Percentiles rank a stretch among this genome's conserved stretches.
Conservation (phyloP, 805 yeast species). For the Starmerella floris region DNA sequence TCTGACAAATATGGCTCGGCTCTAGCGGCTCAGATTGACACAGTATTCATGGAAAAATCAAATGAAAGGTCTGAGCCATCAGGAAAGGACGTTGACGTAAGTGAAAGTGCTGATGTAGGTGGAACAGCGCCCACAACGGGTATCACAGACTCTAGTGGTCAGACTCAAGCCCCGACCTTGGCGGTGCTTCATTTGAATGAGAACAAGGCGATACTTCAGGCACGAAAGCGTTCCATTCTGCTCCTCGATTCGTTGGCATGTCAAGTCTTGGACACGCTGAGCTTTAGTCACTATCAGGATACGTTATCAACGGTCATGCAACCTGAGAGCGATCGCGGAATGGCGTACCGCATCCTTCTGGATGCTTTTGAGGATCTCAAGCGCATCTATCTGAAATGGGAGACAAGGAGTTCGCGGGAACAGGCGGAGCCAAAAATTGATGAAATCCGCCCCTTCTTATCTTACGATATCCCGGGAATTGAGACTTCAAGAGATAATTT, state of each 20-base stretch:
- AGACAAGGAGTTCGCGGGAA: constrained; percentile 9
- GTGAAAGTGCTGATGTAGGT: neutral
- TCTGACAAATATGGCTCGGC: constrained; percentile 9
- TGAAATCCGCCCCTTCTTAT: constrained; percentile 17
- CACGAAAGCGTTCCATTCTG: constrained; percentile 34
- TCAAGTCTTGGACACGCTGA: constrained; percentile 57
- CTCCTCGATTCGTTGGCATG: constrained; percentile 70
- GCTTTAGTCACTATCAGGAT: constrained; percentile 59
- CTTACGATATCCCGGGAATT: constrained; percentile 11
- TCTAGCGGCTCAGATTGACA: constrained; percentile 15
- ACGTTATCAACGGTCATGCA: constrained; percentile 55
- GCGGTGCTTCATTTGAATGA: constrained; percentile 5
- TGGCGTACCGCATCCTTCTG: constrained; percentile 50
- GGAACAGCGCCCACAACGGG: neutral
- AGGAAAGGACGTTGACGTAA: neutral
- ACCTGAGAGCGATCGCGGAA: constrained; percentile 49
- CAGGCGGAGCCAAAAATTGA: constrained; percentile 11
- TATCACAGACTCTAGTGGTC: neutral
- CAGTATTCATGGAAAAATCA: neutral
- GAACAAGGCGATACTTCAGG: constrained; percentile 12
- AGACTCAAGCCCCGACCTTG: neutral
- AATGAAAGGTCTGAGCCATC: neutral
- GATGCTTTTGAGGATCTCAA: constrained; percentile 68
- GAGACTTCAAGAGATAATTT: constrained; percentile 29
- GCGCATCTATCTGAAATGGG: constrained; percentile 35